Conservation (phyloP, 306 rosid genomes). For the Delonix regia region DNA sequence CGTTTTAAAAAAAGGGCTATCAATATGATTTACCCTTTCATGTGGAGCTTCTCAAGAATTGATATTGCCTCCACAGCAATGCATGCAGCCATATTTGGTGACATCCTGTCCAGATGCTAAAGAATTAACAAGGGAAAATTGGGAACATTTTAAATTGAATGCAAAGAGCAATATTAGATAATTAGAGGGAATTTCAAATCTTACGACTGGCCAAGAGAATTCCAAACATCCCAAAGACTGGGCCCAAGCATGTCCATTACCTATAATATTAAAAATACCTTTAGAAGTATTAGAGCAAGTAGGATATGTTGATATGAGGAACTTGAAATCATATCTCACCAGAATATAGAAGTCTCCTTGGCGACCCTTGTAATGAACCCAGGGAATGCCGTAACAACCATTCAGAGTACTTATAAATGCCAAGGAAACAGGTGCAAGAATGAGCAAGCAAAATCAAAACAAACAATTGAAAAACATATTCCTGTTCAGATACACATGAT, state of each 20-base stretch:
- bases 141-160: not conserved
- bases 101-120: conserved; percentile 66
- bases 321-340: conserved; percentile 61
- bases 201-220: conserved; percentile 83
- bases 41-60: conserved; percentile 93
- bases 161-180: conserved; percentile 1
- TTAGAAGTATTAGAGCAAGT: conserved; percentile 41
- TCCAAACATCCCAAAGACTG: conserved; percentile 96
- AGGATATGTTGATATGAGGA: conserved; percentile 23
- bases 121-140: conserved; percentile 26
- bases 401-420: conserved; percentile 61
- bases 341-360: conserved; percentile 95
- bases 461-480: not conserved
- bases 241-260: conserved; percentile 99
- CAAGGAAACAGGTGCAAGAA: conserved; percentile 37
- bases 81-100: conserved; percentile 92
- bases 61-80: conserved; percentile 96
- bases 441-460: conserved; percentile 28
- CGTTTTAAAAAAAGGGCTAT: not conserved
- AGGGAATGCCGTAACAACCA: conserved; percentile 92
- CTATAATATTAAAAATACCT: conserved; percentile 47
- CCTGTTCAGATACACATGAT: not conserved
- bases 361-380: conserved; percentile 94
- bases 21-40: conserved; percentile 70
- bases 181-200: conserved; percentile 38